Evolutionary conservation across 352 stramenopile species (phyloP), one percentile per base, ranked within the genome.

Genomic region (Hyaloperonospora brassicae): DNA sequence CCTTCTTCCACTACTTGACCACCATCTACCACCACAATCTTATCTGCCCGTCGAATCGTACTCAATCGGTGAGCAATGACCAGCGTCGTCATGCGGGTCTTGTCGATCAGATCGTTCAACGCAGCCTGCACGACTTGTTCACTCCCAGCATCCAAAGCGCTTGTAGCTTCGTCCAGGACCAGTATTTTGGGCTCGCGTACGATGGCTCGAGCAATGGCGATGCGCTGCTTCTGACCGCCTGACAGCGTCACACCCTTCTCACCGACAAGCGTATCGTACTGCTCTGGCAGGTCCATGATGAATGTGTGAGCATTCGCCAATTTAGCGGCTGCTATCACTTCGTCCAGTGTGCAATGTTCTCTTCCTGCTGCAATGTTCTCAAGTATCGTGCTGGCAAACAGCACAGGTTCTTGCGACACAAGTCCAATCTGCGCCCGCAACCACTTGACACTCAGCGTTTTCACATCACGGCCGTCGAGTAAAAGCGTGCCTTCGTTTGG

Each of bases 291-390:
- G 17, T 65, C 57, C 54, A 76, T 77, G 52, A 97, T 97, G 58
- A 79, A 79, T 1, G 52, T 60, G 50, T 79, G 70, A 2, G 64
- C 67, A 34, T 76, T 78, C 10, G 66, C 60, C 43, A 71, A n/a
- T 47, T 81, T 73, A 10, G 66, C 64, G 0, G 70, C 70, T 13
- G 49, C 95, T 77, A 59, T 87, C 17, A 87, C 77, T 57, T 87
- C 76, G 23, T 83, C 76, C 9, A 75, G 66, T 17, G 68, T 87
- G 34, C 79, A 79, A 51, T 70, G 62, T 13, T 68, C 68, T 14
- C 61, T 75, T 31, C 79, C 87, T 30, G 77, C 85, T 5, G 65
- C 62, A 55, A 98, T 94, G 58, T 98, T 98, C n/a, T 97, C 77
- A 2, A 61, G 50, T 49, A 98, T 95, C 1, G 73, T 89, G n/a